Evolutionary conservation across 108 stramenopile species (phyloP).

Genomic region (Cylindrotheca closterium): DNA sequence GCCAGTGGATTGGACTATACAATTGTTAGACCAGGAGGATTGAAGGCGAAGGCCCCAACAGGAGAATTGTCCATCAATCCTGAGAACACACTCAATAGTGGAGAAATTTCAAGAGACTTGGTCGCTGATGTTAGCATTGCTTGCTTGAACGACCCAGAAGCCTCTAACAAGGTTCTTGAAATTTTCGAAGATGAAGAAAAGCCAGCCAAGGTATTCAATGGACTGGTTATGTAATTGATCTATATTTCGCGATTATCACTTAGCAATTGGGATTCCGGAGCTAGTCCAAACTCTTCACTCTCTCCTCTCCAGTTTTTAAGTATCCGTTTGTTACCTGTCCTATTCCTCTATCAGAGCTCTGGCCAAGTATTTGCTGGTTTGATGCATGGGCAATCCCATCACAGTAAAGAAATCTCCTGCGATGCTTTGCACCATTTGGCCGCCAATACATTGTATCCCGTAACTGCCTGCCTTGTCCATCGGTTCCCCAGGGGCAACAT

Average conservation of each 20-base stretch:
- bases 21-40: conserved; percentile 81
- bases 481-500: conserved; percentile 88
- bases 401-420: conserved; percentile 65
- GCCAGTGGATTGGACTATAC: conserved; percentile 75
- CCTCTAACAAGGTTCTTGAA: conserved; percentile 78
- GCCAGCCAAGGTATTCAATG: conserved; percentile 68
- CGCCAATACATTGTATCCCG: conserved; percentile 89
- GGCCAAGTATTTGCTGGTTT: conserved; percentile 55
- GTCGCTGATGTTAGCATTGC: conserved; percentile 88
- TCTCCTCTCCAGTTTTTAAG: no score
- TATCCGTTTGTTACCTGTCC: neutral
- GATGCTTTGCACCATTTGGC: conserved; percentile 20
- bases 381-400: conserved; percentile 94
- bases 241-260: no score
- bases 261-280: no score
- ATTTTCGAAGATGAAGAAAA: conserved; percentile 70
- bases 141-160: conserved; percentile 67
- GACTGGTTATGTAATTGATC: conserved; percentile 72
- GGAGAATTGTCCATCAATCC: conserved; percentile 57
- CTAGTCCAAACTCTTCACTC: no score
- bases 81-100: conserved; percentile 74
- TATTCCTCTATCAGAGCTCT: conserved; percentile 28
- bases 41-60: conserved; percentile 51
- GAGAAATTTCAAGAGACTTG: conserved; percentile 78
- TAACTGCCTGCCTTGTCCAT: conserved; percentile 96